Base-by-base conservation (phyloP, 148 eudicot genomes). In the Heliosperma pusillum region DNA sequence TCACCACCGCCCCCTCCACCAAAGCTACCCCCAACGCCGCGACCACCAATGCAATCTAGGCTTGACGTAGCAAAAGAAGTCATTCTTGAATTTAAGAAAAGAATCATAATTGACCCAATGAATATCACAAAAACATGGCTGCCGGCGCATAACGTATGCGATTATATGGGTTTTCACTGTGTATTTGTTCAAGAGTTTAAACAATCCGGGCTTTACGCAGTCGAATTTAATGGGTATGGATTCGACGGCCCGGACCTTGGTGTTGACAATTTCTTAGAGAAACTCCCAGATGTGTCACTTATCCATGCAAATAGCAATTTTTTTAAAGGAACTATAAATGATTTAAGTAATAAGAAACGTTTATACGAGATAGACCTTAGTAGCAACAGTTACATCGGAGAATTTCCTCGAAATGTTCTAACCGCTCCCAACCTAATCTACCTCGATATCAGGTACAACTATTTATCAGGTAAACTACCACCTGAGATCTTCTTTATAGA, bases 291-390 rank as follows among this genome's bases (percentile, higher is more conserved):
- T 67, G 20, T 78, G 11, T 73, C 79, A 9, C 27, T 80, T 70
- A 82, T 87, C 64, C 89, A 84, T 47, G 83, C 73, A 22, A 87
- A 87, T 74, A 56, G 83, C 61, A 87, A 87, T 78, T 15, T 45
- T 64, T 73, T 82, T 21, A 20, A 45, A 10, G 86, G 86, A 2
- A 1, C 3, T 10, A 63, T 82, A 20, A 86, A 84, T 9, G 7
- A 59, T 21, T 64, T 82, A 22, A 17, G 40, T 71, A 52, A 74
- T 13, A 70, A 82, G 58, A 76, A 76, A 1, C 79, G 50, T 25
- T 60, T 85, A 0, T 83, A 7, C 42, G 91, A 88, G 77, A 71
- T 88, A 6, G 91, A 88, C 30, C 69, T 88, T 24, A 88, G 91
- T 78, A 84, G 84, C 80, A 87, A 85, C 84, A 77, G 55, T 2